These are phyloP conservation scores for Colletotrichum tofieldiae DNA, from an alignment of 2,329 filamentous ascomycete genomes.

Conservation along the genomic window DNA sequence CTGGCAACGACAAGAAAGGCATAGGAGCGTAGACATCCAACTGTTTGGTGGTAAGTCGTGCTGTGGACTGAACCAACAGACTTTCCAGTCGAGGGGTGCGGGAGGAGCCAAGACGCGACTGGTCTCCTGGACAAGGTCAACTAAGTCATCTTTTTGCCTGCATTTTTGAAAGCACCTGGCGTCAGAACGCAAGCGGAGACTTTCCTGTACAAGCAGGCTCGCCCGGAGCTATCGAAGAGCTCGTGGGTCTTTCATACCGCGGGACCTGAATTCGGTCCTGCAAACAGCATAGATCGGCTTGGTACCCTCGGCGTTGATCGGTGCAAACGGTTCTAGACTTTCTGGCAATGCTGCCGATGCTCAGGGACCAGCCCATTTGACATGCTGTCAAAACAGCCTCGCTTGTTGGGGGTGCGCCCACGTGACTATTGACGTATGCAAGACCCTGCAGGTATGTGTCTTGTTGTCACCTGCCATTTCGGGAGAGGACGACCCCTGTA, in stretches of 20 bases:
- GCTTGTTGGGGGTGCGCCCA: background rate
- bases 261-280: background rate
- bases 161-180: background rate
- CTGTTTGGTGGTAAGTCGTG: conserved; percentile 2
- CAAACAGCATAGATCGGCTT: background rate
- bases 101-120: background rate
- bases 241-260: background rate
- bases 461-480: background rate
- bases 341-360: background rate
- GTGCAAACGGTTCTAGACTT: background rate
- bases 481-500: background rate
- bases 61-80: background rate
- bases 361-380: background rate
- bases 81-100: background rate
- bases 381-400: too few species aligned
- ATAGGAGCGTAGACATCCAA: too few species aligned
- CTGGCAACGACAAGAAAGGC: too few species aligned
- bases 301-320: background rate
- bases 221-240: background rate
- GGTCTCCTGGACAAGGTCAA: background rate
- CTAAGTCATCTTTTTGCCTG: background rate
- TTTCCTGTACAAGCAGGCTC: background rate
- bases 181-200: background rate
- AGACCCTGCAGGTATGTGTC: background rate
- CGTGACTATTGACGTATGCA: background rate